Percentiles rank a stretch among this genome's conserved stretches.
Conservation (phyloP, 2,329 filamentous ascomycete genomes). For the Ustulina deusta region DNA sequence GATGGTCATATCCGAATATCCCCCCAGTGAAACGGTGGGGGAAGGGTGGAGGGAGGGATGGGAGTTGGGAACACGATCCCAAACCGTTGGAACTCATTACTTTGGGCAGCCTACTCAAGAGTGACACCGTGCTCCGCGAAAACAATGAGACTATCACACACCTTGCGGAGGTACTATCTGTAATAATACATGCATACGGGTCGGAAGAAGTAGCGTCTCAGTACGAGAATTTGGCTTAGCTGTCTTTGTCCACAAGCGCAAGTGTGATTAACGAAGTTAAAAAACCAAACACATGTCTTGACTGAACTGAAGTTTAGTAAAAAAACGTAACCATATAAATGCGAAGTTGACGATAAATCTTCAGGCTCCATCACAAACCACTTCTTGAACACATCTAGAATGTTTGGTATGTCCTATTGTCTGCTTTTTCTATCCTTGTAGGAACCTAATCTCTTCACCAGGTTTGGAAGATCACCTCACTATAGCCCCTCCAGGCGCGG, state of each 20-base stretch:
- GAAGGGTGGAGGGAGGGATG: not conserved
- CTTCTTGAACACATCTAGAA: conserved; percentile 29
- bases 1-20: not conserved
- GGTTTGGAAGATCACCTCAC: conserved; percentile 44
- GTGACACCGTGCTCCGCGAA: not conserved
- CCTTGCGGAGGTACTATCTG: conserved; percentile 20
- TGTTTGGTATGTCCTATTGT: conserved; percentile 44
- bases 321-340: not conserved
- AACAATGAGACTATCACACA: not conserved
- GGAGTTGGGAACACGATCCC: not conserved
- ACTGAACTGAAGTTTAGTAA: not conserved
- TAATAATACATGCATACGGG: conserved; percentile 39
- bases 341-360: not conserved
- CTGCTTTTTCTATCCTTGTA: conserved; percentile 43
- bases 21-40: not conserved
- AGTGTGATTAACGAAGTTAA: not conserved
- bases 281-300: not conserved
- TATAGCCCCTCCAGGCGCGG: conserved; percentile 40
- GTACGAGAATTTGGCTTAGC: not conserved
- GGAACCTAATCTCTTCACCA: conserved; percentile 40
- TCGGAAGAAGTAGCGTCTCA: conserved; percentile 17
- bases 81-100: not conserved
- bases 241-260: not conserved
- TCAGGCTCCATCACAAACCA: conserved; percentile 34
- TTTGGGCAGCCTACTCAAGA: conserved; percentile 1